These are phyloP conservation scores for Petunia axillaris DNA, from an alignment of 257 asterid genomes.

Conservation along the genomic window DNA sequence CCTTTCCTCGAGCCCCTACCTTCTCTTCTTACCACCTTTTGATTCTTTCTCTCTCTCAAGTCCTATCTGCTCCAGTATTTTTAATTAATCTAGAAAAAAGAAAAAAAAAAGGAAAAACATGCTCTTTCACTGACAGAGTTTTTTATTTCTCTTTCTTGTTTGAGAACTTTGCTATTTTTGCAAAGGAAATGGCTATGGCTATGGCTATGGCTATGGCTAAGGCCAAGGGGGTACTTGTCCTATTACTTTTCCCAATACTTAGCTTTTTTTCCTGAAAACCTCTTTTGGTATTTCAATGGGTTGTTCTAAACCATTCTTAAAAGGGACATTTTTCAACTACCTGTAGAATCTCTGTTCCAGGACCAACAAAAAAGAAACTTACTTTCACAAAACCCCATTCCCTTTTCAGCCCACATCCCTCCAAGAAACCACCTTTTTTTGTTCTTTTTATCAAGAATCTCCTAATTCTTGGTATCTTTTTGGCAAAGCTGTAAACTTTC, in stretches of 20 bases:
- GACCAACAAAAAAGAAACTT: slow-evolving; percentile 18
- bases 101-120: slow-evolving; percentile 29
- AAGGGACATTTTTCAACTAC: slow-evolving; percentile 25
- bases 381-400: slow-evolving; percentile 44
- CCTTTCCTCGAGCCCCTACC: slow-evolving; percentile 87
- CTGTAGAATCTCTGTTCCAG: slow-evolving; percentile 33
- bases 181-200: slow-evolving; percentile 18
- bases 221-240: slow-evolving; percentile 29
- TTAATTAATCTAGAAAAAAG: slow-evolving; percentile 11
- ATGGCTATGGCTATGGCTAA: slow-evolving; percentile 33
- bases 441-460: slow-evolving; percentile 25
- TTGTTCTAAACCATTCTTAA: slow-evolving; percentile 27
- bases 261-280: slow-evolving; percentile 11
- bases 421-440: slow-evolving; percentile 47
- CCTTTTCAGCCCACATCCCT: slow-evolving; percentile 38
- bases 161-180: slow-evolving; percentile 33
- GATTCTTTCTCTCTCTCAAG: slow-evolving; percentile 24
- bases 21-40: slow-evolving; percentile 21
- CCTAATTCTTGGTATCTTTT: slow-evolving; percentile 27
- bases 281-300: slow-evolving; percentile 23
- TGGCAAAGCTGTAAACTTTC: slow-evolving; percentile 26
- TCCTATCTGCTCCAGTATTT: background rate
- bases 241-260: slow-evolving; percentile 21
- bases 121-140: slow-evolving; percentile 25
- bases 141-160: slow-evolving; percentile 28